Evolutionary conservation across 768 basidiomycete species (phyloP), one percentile per base, ranked within the genome.

Genomic region (Russula olivacea): DNA sequence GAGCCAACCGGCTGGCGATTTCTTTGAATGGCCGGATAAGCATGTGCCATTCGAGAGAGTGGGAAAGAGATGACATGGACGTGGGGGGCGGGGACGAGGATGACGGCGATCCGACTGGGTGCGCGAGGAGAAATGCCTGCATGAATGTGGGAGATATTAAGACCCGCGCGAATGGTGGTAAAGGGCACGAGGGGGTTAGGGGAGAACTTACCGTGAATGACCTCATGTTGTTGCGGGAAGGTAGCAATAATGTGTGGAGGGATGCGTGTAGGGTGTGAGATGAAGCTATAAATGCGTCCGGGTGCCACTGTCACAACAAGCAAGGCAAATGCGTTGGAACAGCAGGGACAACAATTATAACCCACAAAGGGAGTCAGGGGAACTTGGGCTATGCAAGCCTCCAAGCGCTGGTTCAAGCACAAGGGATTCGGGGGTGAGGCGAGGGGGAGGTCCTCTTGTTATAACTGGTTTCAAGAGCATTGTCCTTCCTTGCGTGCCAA

Each of bases 21-120:
- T 41, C 52, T 15, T 43, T 59, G 63, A 64, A 36, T 25, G 58
- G 63, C 25, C 40, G 58, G 53, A 59, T 48, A 8, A 55, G n/a
- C 58, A 59, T 64, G 25, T 34, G 63, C 63, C 58, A 59, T 15
- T n/a, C n/a, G 57, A 57, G 57, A 32, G 57, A 3, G 52, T 11
- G 45, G 23, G 45, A 17, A 21, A 21, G 53, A 23, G 47, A n/a
- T n/a, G n/a, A n/a, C 3, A 48, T 32, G 41, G 41, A 38, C 14
- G 14, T 41, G 28, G 15, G 9, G 15, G 32, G 3, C 0, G 59
- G 36, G 7, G 52, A 17, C 30, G 57, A 15, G 25, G 34, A 30
- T 1, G 30, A 47, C 1, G 52, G 21, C 30, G 62, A 15, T 40
- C 36, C 34, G 21, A n/a, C 17, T 38, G 58, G 38, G 53, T 55